Percentiles rank a stretch among this genome's conserved stretches.
These are phyloP conservation scores for Arabis hirsuta DNA, from an alignment of 345 rosid genomes.

Conservation along the genomic window DNA sequence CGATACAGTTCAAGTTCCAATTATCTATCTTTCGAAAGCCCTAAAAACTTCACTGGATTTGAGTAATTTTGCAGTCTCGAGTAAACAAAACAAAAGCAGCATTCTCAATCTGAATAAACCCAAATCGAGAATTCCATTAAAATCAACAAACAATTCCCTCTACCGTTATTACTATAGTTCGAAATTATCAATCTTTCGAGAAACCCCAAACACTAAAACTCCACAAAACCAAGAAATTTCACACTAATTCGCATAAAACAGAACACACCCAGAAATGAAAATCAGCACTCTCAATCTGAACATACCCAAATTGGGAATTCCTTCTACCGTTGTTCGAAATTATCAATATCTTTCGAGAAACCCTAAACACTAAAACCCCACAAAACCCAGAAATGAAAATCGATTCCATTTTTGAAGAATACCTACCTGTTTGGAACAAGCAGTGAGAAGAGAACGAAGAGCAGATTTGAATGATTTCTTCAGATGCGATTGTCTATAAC, in stretches of 20 bases:
- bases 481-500: constrained; percentile 53
- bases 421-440: constrained; percentile 73
- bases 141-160: neutral
- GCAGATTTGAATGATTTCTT: constrained; percentile 61
- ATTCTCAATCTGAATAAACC: constrained; percentile 1
- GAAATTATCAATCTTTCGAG: too few relatives aligned
- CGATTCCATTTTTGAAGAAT: neutral
- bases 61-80: neutral
- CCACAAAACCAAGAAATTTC: too few relatives aligned
- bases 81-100: neutral
- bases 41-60: neutral
- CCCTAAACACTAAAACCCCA: constrained; percentile 16
- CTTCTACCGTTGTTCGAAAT: too few relatives aligned
- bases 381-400: too few relatives aligned
- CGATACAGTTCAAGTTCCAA: constrained; percentile 11
- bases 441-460: constrained; percentile 62
- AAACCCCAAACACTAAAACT: too few relatives aligned
- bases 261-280: too few relatives aligned
- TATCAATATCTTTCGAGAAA: neutral
- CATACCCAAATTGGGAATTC: too few relatives aligned
- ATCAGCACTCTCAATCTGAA: too few relatives aligned
- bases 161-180: too few relatives aligned
- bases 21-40: neutral
- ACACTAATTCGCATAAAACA: too few relatives aligned
- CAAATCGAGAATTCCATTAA: neutral